Conservation (phyloP, 495 filamentous ascomycete genomes). For the Choiromyces venosus region DNA sequence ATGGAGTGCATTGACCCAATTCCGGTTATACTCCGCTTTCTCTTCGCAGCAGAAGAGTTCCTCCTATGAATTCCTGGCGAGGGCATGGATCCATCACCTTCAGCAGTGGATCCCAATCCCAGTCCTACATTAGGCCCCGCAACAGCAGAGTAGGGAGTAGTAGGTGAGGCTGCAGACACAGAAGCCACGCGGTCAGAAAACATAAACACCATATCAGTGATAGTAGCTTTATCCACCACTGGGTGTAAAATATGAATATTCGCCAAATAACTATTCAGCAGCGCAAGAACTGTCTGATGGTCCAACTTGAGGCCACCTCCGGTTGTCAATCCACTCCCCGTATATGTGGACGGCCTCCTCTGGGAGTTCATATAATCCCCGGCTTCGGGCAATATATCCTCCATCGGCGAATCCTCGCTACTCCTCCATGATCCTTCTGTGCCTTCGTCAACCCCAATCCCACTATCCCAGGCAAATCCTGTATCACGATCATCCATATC, state of each 20-base stretch:
- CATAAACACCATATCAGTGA: constrained; percentile 50
- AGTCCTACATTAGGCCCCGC: constrained; percentile 25
- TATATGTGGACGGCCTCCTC: constrained; percentile 11
- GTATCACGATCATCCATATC: constrained; percentile 30
- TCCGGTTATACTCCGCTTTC: constrained; percentile 38
- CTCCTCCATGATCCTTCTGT: constrained; percentile 18
- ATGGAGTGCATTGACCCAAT: constrained; percentile 23
- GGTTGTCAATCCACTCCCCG: constrained; percentile 32
- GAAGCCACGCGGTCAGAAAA: constrained; percentile 47
- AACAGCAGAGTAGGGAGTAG: constrained; percentile 27
- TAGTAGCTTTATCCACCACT: constrained; percentile 58
- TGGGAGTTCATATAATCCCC: constrained; percentile 17
- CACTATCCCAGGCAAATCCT: constrained; percentile 37
- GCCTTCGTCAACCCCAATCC: constrained; percentile 34
- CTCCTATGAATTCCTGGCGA: constrained; percentile 27
- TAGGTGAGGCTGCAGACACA: constrained; percentile 21
- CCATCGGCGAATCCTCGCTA: constrained; percentile 28
- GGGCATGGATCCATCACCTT: constrained; percentile 34
- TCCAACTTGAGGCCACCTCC: constrained; percentile 63
- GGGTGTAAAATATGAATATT: constrained; percentile 88
- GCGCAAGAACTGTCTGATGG: constrained; percentile 54
- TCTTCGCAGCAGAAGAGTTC: constrained; percentile 35
- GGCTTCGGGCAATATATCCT: constrained; percentile 25
- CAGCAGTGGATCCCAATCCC: constrained; percentile 26
- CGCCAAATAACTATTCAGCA: constrained; percentile 65